Evolutionary conservation across 1,284 basidiomycete genomes (phyloP).

Genomic region (Apiotrichum montevideense): DNA sequence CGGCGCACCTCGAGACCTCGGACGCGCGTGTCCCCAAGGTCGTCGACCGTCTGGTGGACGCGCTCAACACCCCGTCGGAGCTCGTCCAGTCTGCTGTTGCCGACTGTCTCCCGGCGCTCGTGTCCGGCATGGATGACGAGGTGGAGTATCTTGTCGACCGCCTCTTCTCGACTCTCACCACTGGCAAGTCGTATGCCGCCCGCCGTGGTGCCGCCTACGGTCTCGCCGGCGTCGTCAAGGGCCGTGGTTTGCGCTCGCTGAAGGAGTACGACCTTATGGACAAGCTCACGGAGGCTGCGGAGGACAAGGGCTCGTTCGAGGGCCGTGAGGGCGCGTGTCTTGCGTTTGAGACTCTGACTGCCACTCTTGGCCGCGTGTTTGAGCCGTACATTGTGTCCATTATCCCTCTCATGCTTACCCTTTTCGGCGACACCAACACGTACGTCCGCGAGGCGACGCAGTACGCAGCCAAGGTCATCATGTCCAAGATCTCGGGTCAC

Average conservation of each 20-base stretch:
- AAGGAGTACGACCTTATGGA: conserved; percentile 75
- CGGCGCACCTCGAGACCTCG: conserved; percentile 72
- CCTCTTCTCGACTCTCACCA: conserved; percentile 69
- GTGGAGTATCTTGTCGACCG: conserved; percentile 66
- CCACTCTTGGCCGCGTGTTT: conserved; percentile 78
- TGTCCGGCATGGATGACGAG: conserved; percentile 61
- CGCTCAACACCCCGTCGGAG: conserved; percentile 90
- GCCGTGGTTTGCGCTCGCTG: conserved; percentile 76
- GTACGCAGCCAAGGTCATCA: conserved; percentile 88
- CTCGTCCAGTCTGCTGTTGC: conserved; percentile 95
- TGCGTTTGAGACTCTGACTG: conserved; percentile 85
- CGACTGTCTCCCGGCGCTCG: conserved; percentile 85
- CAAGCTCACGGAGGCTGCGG: conserved; percentile 68
- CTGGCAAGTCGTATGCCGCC: conserved; percentile 78
- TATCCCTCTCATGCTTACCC: conserved; percentile 75
- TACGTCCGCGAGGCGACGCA: conserved; percentile 94
- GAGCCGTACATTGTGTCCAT: conserved; percentile 84
- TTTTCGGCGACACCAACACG: conserved; percentile 81
- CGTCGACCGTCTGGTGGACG: conserved; percentile 82
- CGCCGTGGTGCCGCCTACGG: conserved; percentile 95
- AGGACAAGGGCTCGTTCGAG: conserved; percentile 85
- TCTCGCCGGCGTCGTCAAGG: conserved; percentile 84
- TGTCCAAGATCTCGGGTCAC: conserved; percentile 86
- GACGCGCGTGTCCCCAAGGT: conserved; percentile 76
- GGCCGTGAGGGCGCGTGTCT: conserved; percentile 91